phyloP scores from a whole-genome alignment of 805 yeast genomes.

The Kodamaea kakaduensis region DNA sequence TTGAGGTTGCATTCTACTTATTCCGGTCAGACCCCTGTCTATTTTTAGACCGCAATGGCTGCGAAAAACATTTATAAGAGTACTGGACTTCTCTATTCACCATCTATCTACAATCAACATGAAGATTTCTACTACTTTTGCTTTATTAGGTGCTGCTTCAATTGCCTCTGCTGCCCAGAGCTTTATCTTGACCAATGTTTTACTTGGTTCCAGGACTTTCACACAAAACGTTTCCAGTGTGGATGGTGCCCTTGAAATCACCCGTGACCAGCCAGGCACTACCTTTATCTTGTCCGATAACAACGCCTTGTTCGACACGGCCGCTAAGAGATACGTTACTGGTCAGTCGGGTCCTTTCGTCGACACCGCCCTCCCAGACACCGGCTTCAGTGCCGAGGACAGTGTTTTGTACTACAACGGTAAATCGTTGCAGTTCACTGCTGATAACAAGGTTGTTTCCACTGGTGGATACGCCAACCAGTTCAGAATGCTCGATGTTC shows the following conservation, averaged over 20 bases:
- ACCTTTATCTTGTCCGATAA: slow-evolving; percentile 22
- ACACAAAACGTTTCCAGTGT: slow-evolving; percentile 13
- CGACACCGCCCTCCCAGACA: slow-evolving; percentile 8
- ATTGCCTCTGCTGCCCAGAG: slow-evolving; percentile 23
- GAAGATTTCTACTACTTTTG: slow-evolving; percentile 14
- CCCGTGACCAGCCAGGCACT: slow-evolving; percentile 11
- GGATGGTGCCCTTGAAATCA: slow-evolving; percentile 12
- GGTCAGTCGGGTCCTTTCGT: slow-evolving; percentile 8
- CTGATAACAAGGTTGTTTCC: too few species aligned
- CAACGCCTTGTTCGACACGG: slow-evolving; percentile 18
- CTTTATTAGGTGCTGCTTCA: slow-evolving; percentile 17
- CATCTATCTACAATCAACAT: too few species aligned
- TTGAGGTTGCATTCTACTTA: too few species aligned
- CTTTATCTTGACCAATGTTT: slow-evolving; percentile 15
- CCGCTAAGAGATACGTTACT: slow-evolving; percentile 15
- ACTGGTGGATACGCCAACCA: too few species aligned
- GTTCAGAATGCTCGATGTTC: too few species aligned
- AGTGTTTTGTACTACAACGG: too few species aligned
- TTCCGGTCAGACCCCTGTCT: too few species aligned
- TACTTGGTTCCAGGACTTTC: too few species aligned
- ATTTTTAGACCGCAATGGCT: too few species aligned
- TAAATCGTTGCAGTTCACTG: too few species aligned
- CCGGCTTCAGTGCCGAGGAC: slow-evolving; percentile 10
- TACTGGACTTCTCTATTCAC: too few species aligned
- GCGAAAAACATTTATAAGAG: too few species aligned